These are phyloP conservation scores for Diplodia corticola DNA, from an alignment of 2,329 filamentous ascomycete genomes.

Conservation along the genomic window DNA sequence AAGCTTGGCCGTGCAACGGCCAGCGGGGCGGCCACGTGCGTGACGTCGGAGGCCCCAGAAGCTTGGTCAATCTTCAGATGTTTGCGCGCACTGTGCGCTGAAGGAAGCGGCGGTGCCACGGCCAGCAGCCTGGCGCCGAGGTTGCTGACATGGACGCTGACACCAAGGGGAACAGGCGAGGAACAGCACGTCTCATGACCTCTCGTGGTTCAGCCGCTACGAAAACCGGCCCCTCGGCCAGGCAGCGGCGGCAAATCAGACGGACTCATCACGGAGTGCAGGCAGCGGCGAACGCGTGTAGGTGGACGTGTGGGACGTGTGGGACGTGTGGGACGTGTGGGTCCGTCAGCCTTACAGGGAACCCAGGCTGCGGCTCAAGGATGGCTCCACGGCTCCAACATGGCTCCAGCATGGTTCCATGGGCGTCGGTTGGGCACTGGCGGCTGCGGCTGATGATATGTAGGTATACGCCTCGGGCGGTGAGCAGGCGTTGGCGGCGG, in stretches of 20 bases:
- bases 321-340: neutral
- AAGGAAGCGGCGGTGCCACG: neutral
- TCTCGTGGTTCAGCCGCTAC: neutral
- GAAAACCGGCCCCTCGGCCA: neutral
- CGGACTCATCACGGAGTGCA: neutral
- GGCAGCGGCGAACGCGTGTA: neutral
- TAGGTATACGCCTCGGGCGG: neutral
- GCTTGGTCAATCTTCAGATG: neutral
- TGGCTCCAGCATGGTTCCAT: slow-evolving; percentile 11
- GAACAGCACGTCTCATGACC: slow-evolving; percentile 6
- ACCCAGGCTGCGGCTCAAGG: slow-evolving; percentile 12
- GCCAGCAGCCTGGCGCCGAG: neutral
- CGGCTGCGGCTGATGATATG: slow-evolving; percentile 9
- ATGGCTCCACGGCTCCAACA: slow-evolving; percentile 14
- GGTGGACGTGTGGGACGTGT: neutral
- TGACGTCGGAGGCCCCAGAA: slow-evolving; percentile 10
- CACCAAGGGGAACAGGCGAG: too few species aligned
- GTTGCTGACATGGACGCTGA: too few species aligned
- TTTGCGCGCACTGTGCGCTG: neutral
- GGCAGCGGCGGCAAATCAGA: neutral
- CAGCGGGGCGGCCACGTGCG: slow-evolving; percentile 18
- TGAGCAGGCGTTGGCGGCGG: neutral
- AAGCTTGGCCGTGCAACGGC: slow-evolving; percentile 19
- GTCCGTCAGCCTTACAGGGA: slow-evolving; percentile 11
- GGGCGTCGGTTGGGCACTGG: neutral